These are phyloP conservation scores for Nissolia schottii DNA, from an alignment of 306 rosid species.

Conservation along the genomic window DNA sequence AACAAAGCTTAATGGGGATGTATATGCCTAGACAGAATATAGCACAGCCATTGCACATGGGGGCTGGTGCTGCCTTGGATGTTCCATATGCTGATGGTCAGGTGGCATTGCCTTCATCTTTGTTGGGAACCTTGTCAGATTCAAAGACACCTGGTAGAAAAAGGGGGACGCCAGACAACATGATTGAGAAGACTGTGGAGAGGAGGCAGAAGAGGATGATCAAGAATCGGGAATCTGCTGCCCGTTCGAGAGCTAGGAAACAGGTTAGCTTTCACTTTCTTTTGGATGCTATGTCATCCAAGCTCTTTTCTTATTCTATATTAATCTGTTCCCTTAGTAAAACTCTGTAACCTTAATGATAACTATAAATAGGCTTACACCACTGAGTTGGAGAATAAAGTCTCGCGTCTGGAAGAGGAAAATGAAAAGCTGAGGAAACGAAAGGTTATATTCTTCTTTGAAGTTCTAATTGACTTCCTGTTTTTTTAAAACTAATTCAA, in stretches of 20 bases:
- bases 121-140: conserved; percentile 67
- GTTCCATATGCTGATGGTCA: conserved; percentile 58
- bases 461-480: background rate
- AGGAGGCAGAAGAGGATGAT: conserved; percentile 95
- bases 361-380: conserved; percentile 75
- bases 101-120: conserved; percentile 54
- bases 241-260: conserved; percentile 96
- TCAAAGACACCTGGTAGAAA: conserved; percentile 59
- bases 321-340: background rate
- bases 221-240: conserved; percentile 96
- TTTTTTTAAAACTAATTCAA: conserved; percentile 6
- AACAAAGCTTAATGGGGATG: conserved; percentile 62
- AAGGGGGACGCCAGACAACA: conserved; percentile 61
- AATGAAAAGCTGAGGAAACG: conserved; percentile 86
- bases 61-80: conserved; percentile 61
- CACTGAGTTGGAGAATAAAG: conserved; percentile 83
- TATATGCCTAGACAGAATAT: conserved; percentile 60
- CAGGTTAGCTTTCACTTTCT: conserved; percentile 47
- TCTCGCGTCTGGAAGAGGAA: conserved; percentile 80
- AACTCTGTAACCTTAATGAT: background rate
- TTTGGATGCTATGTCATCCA: background rate
- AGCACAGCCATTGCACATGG: conserved; percentile 55
- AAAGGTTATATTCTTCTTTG: conserved; percentile 54
- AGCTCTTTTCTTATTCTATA: background rate
- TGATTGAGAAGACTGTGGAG: conserved; percentile 77